Evolutionary conservation across 139 green algal genomes (phyloP).

Genomic region (Helicosporidium sp.): DNA sequence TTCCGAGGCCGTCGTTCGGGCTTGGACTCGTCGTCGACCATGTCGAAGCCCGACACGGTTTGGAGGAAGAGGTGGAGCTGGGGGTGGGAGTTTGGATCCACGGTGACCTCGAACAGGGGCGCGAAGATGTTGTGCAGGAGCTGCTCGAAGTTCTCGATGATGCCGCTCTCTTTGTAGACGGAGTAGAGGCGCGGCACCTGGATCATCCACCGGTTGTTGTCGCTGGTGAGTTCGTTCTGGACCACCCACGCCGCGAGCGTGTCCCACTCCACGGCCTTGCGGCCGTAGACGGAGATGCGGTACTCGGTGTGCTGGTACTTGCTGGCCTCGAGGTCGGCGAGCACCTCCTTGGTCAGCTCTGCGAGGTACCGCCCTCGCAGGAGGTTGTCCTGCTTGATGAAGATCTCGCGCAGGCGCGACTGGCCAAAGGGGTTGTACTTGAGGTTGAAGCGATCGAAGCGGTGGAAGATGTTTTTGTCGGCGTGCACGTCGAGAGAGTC

Average conservation of each 20-base stretch:
- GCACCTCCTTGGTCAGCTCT: constrained; percentile 88
- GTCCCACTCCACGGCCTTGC: constrained; percentile 84
- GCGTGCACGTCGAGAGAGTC: constrained; percentile 97
- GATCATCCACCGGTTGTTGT: constrained; percentile 97
- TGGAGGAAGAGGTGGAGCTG: constrained; percentile 92
- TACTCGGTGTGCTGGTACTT: constrained; percentile 93
- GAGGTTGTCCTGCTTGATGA: constrained; percentile 98
- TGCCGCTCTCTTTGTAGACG: constrained; percentile 76
- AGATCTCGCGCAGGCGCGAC: constrained; percentile 86
- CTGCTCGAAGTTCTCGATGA: constrained; percentile 55
- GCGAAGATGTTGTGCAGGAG: constrained; percentile 97
- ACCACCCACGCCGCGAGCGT: constrained; percentile 89
- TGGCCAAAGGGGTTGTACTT: constrained; percentile 99
- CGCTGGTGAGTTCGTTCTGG: constrained; percentile 72
- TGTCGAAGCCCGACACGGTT: constrained; percentile 88
- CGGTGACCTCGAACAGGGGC: constrained; percentile 95
- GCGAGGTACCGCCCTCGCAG: constrained; percentile 84
- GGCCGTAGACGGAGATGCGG: constrained; percentile 68
- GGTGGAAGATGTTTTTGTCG: constrained; percentile 98
- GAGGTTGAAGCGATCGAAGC: constrained; percentile 87
- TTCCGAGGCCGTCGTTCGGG: constrained; percentile 87
- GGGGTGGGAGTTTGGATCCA: constrained; percentile 75
- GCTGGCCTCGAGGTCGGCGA: constrained; percentile 50
- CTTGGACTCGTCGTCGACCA: constrained; percentile 97
- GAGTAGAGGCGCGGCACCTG: constrained; percentile 93